Percentiles rank a stretch among this genome's conserved stretches.
phyloP scores from a whole-genome alignment of 495 filamentous ascomycete species.

The Penicillium nucicola region DNA sequence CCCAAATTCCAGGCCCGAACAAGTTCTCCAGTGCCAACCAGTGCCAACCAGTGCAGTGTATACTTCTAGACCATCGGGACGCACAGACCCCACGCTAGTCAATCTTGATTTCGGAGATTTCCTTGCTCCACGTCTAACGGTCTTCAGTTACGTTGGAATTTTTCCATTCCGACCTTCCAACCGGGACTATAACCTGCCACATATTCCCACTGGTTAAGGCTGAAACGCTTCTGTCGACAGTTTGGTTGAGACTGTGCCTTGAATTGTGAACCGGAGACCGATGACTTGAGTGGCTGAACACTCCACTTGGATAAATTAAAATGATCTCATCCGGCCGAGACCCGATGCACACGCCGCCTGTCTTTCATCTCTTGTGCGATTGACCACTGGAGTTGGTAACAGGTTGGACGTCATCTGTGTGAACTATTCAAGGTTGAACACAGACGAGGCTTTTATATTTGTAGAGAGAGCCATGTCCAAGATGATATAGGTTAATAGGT shows the following conservation, averaged over 20 bases:
- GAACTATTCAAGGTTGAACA: background rate
- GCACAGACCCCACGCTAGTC: background rate
- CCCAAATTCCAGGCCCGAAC: no score
- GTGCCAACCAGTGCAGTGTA: no score
- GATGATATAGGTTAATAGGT: no score
- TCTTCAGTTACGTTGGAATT: no score
- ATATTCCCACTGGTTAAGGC: no score
- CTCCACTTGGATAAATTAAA: slow-evolving; percentile 35
- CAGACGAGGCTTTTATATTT: background rate
- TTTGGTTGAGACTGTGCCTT: slow-evolving; percentile 1
- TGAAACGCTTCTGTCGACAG: no score
- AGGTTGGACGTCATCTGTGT: slow-evolving; percentile 1
- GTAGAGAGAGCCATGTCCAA: background rate
- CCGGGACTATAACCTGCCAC: no score
- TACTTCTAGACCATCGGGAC: no score
- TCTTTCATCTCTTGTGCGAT: no score
- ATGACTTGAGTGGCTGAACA: slow-evolving; percentile 31
- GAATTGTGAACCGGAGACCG: slow-evolving; percentile 7
- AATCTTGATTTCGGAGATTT: slow-evolving; percentile 12
- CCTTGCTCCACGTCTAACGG: background rate
- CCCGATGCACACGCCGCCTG: slow-evolving; percentile 8
- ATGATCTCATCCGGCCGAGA: slow-evolving; percentile 31
- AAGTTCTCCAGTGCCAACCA: no score
- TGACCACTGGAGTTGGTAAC: no score
- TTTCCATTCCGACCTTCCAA: no score